phyloP scores from a whole-genome alignment of 116 monocot species.

The Posidonia oceanica region DNA sequence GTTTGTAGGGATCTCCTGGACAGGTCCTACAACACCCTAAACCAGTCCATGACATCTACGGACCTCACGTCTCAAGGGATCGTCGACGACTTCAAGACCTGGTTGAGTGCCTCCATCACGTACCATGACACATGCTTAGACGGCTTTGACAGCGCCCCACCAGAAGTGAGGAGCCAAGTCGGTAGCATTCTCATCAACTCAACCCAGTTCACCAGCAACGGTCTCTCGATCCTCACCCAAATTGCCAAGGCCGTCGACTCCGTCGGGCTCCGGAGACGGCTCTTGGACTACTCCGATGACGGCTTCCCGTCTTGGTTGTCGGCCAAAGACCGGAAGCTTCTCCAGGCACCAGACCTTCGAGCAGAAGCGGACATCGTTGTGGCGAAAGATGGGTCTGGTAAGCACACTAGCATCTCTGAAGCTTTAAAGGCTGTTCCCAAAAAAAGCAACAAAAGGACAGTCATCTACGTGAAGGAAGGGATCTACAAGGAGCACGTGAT shows the following conservation, averaged over 20 bases:
- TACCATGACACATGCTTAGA: slow-evolving; percentile 35
- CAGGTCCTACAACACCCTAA: slow-evolving; percentile 26
- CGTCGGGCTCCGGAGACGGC: slow-evolving; percentile 5
- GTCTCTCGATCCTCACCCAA: slow-evolving; percentile 34
- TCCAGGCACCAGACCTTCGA: slow-evolving; percentile 12
- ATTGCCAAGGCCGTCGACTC: slow-evolving; percentile 3
- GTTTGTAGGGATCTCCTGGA: slow-evolving; percentile 21
- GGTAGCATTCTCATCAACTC: slow-evolving; percentile 9
- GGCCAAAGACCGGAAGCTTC: slow-evolving; percentile 14
- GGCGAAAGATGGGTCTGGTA: slow-evolving; percentile 23
- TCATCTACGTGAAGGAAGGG: slow-evolving; percentile 40
- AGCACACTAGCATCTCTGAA: slow-evolving; percentile 18
- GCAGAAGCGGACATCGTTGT: slow-evolving; percentile 19
- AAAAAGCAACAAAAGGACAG: slow-evolving; percentile 14
- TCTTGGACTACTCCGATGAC: not conserved
- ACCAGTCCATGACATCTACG: slow-evolving; percentile 9
- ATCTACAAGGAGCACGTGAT: slow-evolving; percentile 25
- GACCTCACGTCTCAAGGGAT: slow-evolving; percentile 3
- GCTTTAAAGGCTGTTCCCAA: slow-evolving; percentile 18
- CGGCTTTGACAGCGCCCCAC: not conserved
- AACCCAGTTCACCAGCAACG: slow-evolving; percentile 36
- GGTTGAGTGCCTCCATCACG: slow-evolving; percentile 35
- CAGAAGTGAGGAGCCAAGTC: not conserved
- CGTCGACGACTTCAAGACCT: slow-evolving; percentile 33
- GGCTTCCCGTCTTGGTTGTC: slow-evolving; percentile 25